phyloP scores from a whole-genome alignment of 768 basidiomycete genomes.

The Suillus alpinus region DNA sequence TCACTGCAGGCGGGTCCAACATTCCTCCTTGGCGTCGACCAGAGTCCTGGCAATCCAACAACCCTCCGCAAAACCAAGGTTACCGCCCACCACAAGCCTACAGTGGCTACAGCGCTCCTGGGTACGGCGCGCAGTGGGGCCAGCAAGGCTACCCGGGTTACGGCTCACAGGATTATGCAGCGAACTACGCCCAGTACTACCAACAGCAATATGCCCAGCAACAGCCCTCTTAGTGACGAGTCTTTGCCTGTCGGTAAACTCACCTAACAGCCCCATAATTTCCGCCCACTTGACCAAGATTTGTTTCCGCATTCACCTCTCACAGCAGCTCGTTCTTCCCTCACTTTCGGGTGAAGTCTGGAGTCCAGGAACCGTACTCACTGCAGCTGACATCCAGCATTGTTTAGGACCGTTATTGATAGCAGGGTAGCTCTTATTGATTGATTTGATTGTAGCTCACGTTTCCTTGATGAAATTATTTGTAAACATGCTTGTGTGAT shows the following conservation, averaged over 20 bases:
- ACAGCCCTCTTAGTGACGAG: conserved; percentile 31
- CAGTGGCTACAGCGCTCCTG: conserved; percentile 40
- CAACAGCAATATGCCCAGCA: conserved; percentile 85
- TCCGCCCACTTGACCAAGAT: not conserved
- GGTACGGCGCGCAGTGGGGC: conserved; percentile 39
- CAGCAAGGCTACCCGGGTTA: conserved; percentile 37
- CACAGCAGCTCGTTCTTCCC: conserved; percentile 2
- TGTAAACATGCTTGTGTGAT: not conserved
- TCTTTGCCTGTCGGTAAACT: conserved; percentile 1
- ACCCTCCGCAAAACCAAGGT: conserved; percentile 50
- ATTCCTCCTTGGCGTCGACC: conserved; percentile 91
- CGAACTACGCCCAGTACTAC: conserved; percentile 83
- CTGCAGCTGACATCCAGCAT: conserved; percentile 4
- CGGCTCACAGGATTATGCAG: conserved; percentile 61
- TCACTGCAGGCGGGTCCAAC: conserved; percentile 64
- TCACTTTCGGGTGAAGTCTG: not conserved
- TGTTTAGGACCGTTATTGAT: conserved; percentile 6
- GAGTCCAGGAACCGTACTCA: conserved; percentile 1
- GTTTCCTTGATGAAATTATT: not conserved
- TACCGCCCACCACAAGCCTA: conserved; percentile 74
- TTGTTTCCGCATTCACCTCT: conserved; percentile 2
- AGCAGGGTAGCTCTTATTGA: conserved; percentile 4
- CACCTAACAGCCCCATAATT: conserved; percentile 1
- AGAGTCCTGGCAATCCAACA: conserved; percentile 72
- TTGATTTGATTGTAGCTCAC: conserved; percentile 4